phyloP scores from a whole-genome alignment of 179 eudicot species.

The Actinidia polygama region DNA sequence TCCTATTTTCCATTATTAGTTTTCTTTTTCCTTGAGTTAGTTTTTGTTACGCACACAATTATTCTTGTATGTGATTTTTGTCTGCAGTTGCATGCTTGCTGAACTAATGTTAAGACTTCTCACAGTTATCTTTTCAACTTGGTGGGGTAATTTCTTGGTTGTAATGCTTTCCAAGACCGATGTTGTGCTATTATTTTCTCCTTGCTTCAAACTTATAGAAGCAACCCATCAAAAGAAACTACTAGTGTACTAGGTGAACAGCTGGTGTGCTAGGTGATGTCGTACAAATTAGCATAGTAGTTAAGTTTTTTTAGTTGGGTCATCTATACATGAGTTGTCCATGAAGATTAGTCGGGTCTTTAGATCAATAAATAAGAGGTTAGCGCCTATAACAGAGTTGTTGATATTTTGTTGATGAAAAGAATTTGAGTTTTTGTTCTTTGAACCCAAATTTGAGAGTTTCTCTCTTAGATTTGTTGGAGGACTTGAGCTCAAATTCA shows the following conservation, averaged over 20 bases:
- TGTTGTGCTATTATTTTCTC: constrained; percentile 70
- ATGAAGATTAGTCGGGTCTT: no score
- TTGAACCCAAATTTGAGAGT: no score
- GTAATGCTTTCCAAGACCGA: constrained; percentile 68
- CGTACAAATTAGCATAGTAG: neutral
- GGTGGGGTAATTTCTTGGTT: constrained; percentile 71
- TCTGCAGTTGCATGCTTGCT: neutral
- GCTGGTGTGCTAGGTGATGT: constrained; percentile 13
- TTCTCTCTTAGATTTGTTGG: no score
- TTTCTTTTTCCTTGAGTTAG: neutral
- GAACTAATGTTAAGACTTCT: constrained; percentile 20
- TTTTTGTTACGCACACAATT: neutral
- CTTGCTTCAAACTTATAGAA: constrained; percentile 62
- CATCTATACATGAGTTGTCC: constrained; percentile 50
- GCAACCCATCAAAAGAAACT: constrained; percentile 58
- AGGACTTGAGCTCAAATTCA: no score
- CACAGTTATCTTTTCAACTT: constrained; percentile 88
- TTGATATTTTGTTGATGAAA: no score
- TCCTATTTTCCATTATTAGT: neutral
- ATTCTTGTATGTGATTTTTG: no score
- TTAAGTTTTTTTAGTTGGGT: constrained; percentile 79
- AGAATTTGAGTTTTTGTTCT: no score
- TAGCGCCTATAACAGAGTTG: no score
- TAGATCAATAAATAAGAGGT: no score
- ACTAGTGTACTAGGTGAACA: constrained; percentile 82